Percentiles rank a stretch among this genome's conserved stretches.
These are phyloP conservation scores for Trichomonas vaginalis DNA, from an alignment of 208 protist species.

Conservation along the genomic window DNA sequence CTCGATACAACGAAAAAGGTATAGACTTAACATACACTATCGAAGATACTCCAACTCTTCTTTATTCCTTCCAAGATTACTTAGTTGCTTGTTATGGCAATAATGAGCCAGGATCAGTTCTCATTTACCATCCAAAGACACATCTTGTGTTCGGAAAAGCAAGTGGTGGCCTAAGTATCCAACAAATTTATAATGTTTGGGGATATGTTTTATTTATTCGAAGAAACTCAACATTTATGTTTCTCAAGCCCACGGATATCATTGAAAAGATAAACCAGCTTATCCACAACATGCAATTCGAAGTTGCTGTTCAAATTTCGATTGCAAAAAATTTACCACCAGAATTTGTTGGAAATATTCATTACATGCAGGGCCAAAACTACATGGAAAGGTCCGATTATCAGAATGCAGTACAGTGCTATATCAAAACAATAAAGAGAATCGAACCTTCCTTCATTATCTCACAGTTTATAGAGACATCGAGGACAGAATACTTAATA, in stretches of 20 bases:
- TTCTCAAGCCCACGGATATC: background rate
- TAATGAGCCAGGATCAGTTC: background rate
- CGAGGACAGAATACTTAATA: background rate
- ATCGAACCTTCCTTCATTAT: conserved; percentile 23
- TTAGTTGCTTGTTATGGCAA: background rate
- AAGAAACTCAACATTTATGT: background rate
- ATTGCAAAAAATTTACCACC: background rate
- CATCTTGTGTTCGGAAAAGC: background rate
- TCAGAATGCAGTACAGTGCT: conserved; percentile 2
- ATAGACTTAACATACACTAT: background rate
- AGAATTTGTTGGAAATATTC: background rate
- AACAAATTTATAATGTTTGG: background rate
- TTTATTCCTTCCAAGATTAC: background rate
- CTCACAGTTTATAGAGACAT: conserved; percentile 7
- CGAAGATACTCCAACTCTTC: background rate
- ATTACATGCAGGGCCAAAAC: background rate
- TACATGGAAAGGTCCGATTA: background rate
- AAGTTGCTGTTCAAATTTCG: background rate
- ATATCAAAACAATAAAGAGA: background rate
- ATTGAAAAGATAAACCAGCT: background rate
- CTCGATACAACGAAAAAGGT: background rate
- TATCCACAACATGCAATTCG: background rate
- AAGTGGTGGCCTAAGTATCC: background rate
- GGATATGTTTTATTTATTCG: background rate
- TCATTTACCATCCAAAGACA: background rate